Evolutionary conservation across 129 eudicot species (phyloP).

Genomic region (Chrysanthemum lavandulifolium): DNA sequence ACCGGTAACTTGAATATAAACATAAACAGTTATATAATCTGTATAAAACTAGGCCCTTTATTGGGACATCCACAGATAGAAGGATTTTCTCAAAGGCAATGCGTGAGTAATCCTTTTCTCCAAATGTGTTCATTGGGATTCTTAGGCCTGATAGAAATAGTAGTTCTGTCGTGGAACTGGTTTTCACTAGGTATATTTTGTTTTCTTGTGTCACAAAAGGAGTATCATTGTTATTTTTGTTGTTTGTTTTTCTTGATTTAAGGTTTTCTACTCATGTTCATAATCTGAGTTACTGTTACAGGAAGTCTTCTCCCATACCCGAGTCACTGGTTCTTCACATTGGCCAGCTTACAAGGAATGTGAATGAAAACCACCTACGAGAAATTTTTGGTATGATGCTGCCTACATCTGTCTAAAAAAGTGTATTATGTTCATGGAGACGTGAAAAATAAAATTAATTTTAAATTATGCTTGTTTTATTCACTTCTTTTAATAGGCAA

Average conservation of each 20-base stretch:
- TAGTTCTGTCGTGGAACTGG: not conserved
- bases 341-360: conserved; percentile 85
- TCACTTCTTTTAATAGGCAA: conserved; percentile 37
- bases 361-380: conserved; percentile 78
- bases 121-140: not conserved
- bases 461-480: not conserved
- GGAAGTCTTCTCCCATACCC: conserved; percentile 74
- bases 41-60: not conserved
- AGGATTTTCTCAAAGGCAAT: not conserved
- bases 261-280: not conserved
- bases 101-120: not conserved
- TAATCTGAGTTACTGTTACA: conserved; percentile 22
- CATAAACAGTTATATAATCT: too few relatives aligned
- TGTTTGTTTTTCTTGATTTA: not conserved
- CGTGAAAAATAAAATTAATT: not conserved
- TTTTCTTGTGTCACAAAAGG: not conserved
- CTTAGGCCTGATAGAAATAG: not conserved
- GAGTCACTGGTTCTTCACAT: conserved; percentile 82
- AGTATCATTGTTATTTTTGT: not conserved
- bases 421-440: not conserved
- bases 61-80: not conserved
- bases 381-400: conserved; percentile 71
- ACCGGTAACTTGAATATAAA: too few relatives aligned
- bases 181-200: not conserved
- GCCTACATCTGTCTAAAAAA: not conserved